Conservation (phyloP, 352 stramenopile species). For the Phytopythium boreale region DNA sequence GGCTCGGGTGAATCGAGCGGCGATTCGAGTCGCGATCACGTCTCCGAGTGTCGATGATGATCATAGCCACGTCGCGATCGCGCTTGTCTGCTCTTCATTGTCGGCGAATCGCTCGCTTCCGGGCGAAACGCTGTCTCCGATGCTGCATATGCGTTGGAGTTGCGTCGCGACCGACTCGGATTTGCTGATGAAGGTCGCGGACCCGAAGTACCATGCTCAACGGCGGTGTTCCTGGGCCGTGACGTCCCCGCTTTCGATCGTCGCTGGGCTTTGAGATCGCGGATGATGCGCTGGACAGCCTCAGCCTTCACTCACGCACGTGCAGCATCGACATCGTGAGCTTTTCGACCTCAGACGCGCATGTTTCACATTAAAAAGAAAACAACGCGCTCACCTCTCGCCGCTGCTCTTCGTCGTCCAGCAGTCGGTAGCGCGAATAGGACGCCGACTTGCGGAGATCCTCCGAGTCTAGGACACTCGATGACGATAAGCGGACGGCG, state of each 20-base stretch:
- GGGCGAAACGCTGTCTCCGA: not conserved
- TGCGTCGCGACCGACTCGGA: not conserved
- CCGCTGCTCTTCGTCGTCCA: constrained; percentile 34
- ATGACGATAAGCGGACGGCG: not conserved
- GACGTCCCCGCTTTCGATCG: constrained; percentile 10
- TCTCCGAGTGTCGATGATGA: not conserved
- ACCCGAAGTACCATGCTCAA: not conserved
- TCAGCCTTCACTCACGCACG: constrained; percentile 16
- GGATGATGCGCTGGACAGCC: constrained; percentile 44
- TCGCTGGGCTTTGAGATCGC: constrained; percentile 27
- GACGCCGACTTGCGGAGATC: not conserved
- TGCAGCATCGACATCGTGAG: not conserved
- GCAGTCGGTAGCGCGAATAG: constrained; percentile 33
- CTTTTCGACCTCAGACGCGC: not conserved
- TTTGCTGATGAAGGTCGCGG: not conserved
- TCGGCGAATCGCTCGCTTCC: not conserved
- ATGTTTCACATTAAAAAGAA: too few species aligned
- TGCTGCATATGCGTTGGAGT: not conserved
- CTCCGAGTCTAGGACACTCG: not conserved
- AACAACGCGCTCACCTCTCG: constrained; percentile 21
- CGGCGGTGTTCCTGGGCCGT: not conserved
- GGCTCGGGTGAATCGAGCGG: not conserved
- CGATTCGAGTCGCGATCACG: too few species aligned
- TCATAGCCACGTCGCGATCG: not conserved
- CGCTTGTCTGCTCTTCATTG: not conserved